Base-by-base conservation (phyloP, 306 rosid genomes). In the Senna tora region DNA sequence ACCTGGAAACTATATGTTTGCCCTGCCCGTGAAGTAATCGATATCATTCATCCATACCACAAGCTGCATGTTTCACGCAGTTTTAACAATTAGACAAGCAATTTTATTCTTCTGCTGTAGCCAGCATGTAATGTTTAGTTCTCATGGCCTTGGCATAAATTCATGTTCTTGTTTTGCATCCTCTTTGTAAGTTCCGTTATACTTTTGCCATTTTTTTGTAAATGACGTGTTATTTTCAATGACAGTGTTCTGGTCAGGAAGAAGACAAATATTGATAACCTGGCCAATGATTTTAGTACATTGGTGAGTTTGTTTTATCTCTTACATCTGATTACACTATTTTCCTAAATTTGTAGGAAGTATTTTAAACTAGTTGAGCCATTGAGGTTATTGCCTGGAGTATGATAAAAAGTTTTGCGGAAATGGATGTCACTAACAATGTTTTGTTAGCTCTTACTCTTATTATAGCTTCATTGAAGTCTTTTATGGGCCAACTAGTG, bases 231-330 rank as follows among this genome's bases (percentile, higher is more conserved):
- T 13, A 5, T 67, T 28, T 57, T 47, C 46, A 47, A 46, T 75
- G 53, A 21, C 64, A 91, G 96, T 80, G 98, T 94, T 75, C 77
- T 91, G 36, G 50, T 87, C 16, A 63, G 97, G 88, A 89, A 65
- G 76, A 87, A 94, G 80, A 9, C 84, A 1, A 91, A 74, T 4
- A 76, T 80, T 72, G 50, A 9, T 51, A 62, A 80, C 17, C 84
- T 94, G 88, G 91, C 88, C 60, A 16, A 63, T 64, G 96, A 91
- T 84, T 89, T 91, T 72, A 75, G 77, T 77, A 69, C 36, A 50
- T 57, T 94, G 88, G 97, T 87, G 68, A 84, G 90, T 53, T 63
- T 69, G 2, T 62, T 66, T 15, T 52, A 33, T 20, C 52, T 11
- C 19, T 59, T 69, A 21, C 49, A 42, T 58, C 49, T 57, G 30